Evolutionary conservation across 352 stramenopile species (phyloP).

Genomic region (Phytophthora hybrid): DNA sequence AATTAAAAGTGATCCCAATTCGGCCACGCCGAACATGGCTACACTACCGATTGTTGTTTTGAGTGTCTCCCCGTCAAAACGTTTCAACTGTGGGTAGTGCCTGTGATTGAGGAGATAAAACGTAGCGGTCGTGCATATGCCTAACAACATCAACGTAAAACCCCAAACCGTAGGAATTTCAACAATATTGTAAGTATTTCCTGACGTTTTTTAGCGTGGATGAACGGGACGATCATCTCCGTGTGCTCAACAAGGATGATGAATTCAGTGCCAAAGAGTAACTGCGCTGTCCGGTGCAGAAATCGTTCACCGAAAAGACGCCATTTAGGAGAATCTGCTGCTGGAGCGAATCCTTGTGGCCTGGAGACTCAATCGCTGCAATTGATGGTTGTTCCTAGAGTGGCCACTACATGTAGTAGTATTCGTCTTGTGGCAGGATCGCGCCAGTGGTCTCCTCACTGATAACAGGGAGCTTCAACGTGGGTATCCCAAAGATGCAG

Average conservation of each 20-base stretch:
- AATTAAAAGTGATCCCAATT: slow-evolving; percentile 23
- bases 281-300: slow-evolving; percentile 21
- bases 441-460: background rate
- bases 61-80: slow-evolving; percentile 10
- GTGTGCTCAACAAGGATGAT: slow-evolving; percentile 40
- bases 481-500: slow-evolving; percentile 7
- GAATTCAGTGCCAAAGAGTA: slow-evolving; percentile 42
- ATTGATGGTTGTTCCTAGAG: background rate
- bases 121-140: slow-evolving; percentile 7
- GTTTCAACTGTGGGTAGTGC: slow-evolving; percentile 30
- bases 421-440: background rate
- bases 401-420: background rate
- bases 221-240: slow-evolving; percentile 37
- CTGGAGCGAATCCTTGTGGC: background rate
- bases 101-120: slow-evolving; percentile 22
- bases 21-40: slow-evolving; percentile 10
- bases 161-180: too few species aligned
- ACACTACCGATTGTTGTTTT: slow-evolving; percentile 10
- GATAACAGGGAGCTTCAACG: background rate
- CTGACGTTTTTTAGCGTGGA: too few species aligned
- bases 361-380: slow-evolving; percentile 9
- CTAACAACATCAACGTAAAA: background rate
- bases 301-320: slow-evolving; percentile 21
- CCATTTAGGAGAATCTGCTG: background rate
- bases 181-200: too few species aligned